These are phyloP conservation scores for Podaxis sp. DNA, from an alignment of 768 basidiomycete species.

Conservation along the genomic window DNA sequence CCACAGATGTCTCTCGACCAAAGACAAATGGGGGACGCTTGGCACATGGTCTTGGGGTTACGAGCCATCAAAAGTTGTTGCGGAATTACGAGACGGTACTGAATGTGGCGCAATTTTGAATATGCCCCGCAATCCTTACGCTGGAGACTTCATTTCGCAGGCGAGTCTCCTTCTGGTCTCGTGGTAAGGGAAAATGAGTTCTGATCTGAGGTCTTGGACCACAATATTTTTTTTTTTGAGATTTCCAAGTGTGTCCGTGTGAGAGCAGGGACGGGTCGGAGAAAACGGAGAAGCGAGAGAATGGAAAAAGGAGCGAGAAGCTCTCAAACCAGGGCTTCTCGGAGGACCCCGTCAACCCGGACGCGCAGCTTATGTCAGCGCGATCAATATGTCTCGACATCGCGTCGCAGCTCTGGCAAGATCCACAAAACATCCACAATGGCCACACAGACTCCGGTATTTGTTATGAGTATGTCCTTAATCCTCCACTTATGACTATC, in stretches of 20 bases:
- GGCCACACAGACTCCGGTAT: conserved; percentile 70
- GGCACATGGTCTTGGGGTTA: neutral
- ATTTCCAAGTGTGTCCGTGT: neutral
- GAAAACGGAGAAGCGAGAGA: neutral
- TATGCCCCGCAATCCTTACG: neutral
- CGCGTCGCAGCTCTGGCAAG: neutral
- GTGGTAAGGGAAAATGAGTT: no score
- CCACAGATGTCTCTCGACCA: neutral
- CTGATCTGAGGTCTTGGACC: no score
- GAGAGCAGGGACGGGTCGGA: neutral
- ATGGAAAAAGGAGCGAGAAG: neutral
- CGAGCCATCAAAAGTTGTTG: neutral
- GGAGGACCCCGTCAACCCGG: neutral
- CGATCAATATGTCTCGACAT: neutral
- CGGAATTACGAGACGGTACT: neutral
- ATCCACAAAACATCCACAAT: conserved; percentile 27
- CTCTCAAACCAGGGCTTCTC: neutral
- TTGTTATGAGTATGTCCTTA: conserved; percentile 70
- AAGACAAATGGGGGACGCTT: neutral
- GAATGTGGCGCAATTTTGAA: neutral
- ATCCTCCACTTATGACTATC: neutral
- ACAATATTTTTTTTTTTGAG: no score
- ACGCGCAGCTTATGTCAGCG: conserved; percentile 7
- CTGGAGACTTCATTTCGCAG: neutral
- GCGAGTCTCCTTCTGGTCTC: neutral